Percentiles rank a stretch among this genome's conserved stretches.
Conservation (phyloP, 2,329 filamentous ascomycete genomes). For the Cadophora sp. region DNA sequence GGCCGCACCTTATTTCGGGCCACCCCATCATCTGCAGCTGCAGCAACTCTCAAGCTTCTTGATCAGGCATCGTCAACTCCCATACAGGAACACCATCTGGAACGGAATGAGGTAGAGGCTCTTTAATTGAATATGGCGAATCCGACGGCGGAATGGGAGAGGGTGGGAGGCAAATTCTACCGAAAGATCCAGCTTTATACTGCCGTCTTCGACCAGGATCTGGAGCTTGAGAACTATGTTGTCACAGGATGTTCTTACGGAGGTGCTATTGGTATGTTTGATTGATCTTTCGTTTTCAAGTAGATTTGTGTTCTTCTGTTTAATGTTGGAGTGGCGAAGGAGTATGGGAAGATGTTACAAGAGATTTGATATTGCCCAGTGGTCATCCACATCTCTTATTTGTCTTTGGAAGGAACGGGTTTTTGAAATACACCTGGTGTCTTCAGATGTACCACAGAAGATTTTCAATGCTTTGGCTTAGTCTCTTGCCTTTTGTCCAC, state of each 20-base stretch:
- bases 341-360: not conserved
- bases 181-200: conserved; percentile 94
- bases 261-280: conserved; percentile 83
- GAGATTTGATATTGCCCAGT: not conserved
- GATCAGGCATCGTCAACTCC: conserved; percentile 10
- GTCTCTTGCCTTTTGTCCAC: not conserved
- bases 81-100: not conserved
- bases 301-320: not conserved
- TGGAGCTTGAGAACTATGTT: conserved; percentile 94
- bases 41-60: conserved; percentile 26
- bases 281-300: conserved; percentile 17
- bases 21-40: conserved; percentile 10
- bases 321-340: too few relatives aligned
- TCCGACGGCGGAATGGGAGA: conserved; percentile 82
- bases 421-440: too few relatives aligned
- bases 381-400: too few relatives aligned
- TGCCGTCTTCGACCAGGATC: conserved; percentile 87
- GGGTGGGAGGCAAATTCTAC: conserved; percentile 91
- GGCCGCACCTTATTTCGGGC: conserved; percentile 40
- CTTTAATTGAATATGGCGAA: conserved; percentile 40
- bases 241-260: conserved; percentile 92
- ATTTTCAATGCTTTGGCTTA: too few relatives aligned
- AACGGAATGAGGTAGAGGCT: conserved; percentile 33
- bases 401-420: too few relatives aligned
- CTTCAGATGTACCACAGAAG: too few relatives aligned